These are phyloP conservation scores for Phytopythium delawarense DNA, from an alignment of 352 stramenopile genomes.

Conservation along the genomic window DNA sequence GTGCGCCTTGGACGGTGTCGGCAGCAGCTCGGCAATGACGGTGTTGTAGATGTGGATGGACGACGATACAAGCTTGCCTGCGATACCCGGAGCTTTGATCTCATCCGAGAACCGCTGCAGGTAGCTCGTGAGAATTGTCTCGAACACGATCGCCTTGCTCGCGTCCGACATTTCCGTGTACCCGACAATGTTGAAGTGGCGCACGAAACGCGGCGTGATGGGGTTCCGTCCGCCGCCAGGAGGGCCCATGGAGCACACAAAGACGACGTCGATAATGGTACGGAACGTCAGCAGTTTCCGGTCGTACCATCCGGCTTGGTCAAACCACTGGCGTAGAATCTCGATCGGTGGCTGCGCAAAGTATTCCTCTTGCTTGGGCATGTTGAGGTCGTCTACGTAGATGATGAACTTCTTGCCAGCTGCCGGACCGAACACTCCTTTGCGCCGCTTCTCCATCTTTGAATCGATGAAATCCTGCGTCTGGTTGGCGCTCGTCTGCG, in stretches of 20 bases:
- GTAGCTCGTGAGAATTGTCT: slow-evolving; percentile 90
- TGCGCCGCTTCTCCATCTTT: slow-evolving; percentile 92
- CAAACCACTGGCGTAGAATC: slow-evolving; percentile 92
- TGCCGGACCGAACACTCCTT: slow-evolving; percentile 90
- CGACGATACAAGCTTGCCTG: slow-evolving; percentile 66
- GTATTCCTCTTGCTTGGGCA: slow-evolving; percentile 93
- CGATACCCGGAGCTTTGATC: slow-evolving; percentile 56
- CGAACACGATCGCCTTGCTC: slow-evolving; percentile 91
- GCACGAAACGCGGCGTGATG: slow-evolving; percentile 87
- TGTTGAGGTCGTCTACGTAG: slow-evolving; percentile 96
- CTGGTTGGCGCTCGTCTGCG: slow-evolving; percentile 91
- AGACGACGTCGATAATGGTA: slow-evolving; percentile 85
- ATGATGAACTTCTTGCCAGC: slow-evolving; percentile 92
- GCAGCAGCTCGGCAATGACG: slow-evolving; percentile 87
- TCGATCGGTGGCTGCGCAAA: slow-evolving; percentile 95
- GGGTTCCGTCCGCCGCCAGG: slow-evolving; percentile 90
- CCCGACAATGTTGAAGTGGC: slow-evolving; percentile 93
- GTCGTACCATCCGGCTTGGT: slow-evolving; percentile 94
- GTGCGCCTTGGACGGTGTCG: slow-evolving; percentile 92
- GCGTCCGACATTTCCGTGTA: slow-evolving; percentile 89
- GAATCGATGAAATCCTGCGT: slow-evolving; percentile 90
- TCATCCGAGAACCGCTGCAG: slow-evolving; percentile 64
- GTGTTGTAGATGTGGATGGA: slow-evolving; percentile 91
- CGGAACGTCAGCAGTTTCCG: slow-evolving; percentile 90
- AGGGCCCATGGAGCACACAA: slow-evolving; percentile 90